Evolutionary conservation across 306 rosid genomes (phyloP).

Genomic region (Acacia confusa): DNA sequence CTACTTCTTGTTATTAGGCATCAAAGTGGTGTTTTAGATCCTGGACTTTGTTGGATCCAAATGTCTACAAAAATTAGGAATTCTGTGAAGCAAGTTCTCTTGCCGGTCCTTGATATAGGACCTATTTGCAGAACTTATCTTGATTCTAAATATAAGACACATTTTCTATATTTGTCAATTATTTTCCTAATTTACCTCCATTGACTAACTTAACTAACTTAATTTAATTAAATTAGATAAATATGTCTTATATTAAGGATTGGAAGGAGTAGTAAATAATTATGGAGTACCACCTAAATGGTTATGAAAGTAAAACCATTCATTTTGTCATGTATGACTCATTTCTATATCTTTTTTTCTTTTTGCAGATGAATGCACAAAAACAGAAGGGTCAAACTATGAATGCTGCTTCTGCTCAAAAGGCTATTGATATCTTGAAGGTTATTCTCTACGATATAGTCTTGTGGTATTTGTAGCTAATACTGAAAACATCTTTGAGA

Average conservation of each 20-base stretch:
- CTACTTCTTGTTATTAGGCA: neutral
- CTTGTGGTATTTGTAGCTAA: neutral
- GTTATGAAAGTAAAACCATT: neutral
- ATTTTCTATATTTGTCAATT: too few relatives aligned
- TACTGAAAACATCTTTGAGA: neutral
- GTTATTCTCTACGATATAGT: conserved; percentile 35
- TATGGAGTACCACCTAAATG: neutral
- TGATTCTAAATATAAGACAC: too few relatives aligned
- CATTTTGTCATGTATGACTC: conserved; percentile 3
- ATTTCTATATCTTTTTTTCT: conserved; percentile 1
- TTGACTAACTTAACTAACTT: too few relatives aligned
- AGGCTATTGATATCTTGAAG: conserved; percentile 89
- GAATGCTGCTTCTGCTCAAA: conserved; percentile 84
- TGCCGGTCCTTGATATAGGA: too few relatives aligned
- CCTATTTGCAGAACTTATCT: too few relatives aligned
- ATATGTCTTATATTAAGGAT: too few relatives aligned
- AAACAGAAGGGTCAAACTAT: conserved; percentile 94
- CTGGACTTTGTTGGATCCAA: neutral
- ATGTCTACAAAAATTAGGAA: neutral
- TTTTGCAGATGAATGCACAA: conserved; percentile 80
- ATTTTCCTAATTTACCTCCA: too few relatives aligned
- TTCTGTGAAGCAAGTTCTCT: neutral
- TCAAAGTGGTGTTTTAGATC: neutral
- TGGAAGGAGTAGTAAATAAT: neutral
- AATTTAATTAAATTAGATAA: too few relatives aligned